Conservation (phyloP, 73 alveolate genomes). For the Paramecium caudatum region DNA sequence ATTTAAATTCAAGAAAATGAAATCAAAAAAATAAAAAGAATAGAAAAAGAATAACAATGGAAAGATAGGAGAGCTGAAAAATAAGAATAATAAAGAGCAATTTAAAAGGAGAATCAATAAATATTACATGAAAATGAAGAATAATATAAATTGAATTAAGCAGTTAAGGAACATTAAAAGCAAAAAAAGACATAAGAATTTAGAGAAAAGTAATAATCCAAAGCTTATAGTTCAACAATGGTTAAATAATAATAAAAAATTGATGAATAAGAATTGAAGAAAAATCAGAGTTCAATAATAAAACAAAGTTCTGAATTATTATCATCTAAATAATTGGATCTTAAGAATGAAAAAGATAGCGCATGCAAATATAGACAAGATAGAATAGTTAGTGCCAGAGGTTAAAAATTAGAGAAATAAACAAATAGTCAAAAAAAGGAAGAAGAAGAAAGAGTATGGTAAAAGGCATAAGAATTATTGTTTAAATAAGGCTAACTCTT, state of each 20-base stretch:
- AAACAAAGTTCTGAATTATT: background rate
- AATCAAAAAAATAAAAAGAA: slow-evolving; percentile 14
- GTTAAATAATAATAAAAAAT: background rate
- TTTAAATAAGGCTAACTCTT: slow-evolving; percentile 1
- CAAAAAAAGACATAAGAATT: slow-evolving; percentile 33
- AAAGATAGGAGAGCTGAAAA: slow-evolving; percentile 32
- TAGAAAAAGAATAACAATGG: slow-evolving; percentile 19
- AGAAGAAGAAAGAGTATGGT: slow-evolving; percentile 40
- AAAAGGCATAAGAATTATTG: slow-evolving; percentile 17
- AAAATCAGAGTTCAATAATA: slow-evolving; percentile 19
- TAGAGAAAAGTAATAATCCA: background rate
- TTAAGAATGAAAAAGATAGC: slow-evolving; percentile 10
- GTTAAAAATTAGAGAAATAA: background rate
- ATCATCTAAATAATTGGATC: background rate
- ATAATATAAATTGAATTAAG: slow-evolving; percentile 21
- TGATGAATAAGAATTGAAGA: slow-evolving; percentile 6
- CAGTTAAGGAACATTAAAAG: slow-evolving; percentile 15
- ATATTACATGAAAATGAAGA: slow-evolving; percentile 31
- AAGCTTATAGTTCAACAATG: slow-evolving; percentile 15
- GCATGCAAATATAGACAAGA: slow-evolving; percentile 16
- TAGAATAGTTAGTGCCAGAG: slow-evolving; percentile 37
- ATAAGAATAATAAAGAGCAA: background rate
- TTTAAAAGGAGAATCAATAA: background rate
- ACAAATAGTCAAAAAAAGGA: slow-evolving; percentile 15
- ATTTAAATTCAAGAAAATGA: slow-evolving; percentile 5